Conservation (phyloP, 495 filamentous ascomycete species). For the Aspergillus funiculosus region DNA sequence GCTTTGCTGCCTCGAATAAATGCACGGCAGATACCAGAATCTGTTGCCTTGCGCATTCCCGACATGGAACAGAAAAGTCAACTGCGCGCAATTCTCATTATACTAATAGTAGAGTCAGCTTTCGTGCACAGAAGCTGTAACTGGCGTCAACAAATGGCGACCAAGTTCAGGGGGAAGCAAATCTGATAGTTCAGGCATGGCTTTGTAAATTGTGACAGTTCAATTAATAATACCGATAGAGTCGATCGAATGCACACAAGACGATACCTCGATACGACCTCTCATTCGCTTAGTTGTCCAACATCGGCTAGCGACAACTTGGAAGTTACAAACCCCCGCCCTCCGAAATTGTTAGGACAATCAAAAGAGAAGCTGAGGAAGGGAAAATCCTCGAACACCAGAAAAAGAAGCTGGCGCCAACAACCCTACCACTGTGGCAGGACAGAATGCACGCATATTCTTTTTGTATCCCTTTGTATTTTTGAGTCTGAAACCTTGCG, state of each 20-base stretch:
- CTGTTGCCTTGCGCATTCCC: neutral
- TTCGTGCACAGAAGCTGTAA: neutral
- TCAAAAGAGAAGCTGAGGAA: neutral
- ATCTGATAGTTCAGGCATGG: conserved; percentile 3
- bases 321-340: too few species aligned
- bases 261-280: conserved; percentile 8
- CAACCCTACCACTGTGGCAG: neutral
- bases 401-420: neutral
- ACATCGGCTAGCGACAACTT: conserved; percentile 3
- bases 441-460: neutral
- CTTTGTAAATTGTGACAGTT: conserved; percentile 3
- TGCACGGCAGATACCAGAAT: neutral
- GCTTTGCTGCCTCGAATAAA: neutral
- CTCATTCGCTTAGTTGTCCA: conserved; percentile 3
- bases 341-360: neutral
- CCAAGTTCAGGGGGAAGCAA: neutral
- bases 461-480: neutral
- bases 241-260: conserved; percentile 2
- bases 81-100: too few species aligned
- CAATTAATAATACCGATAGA: conserved; percentile 3
- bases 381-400: neutral
- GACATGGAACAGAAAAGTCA: too few species aligned
- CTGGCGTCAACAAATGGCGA: neutral
- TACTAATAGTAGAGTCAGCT: neutral
- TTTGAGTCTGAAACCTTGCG: neutral